Base-by-base conservation (phyloP, 805 yeast genomes). In the Metschnikowia cerradonensis region DNA sequence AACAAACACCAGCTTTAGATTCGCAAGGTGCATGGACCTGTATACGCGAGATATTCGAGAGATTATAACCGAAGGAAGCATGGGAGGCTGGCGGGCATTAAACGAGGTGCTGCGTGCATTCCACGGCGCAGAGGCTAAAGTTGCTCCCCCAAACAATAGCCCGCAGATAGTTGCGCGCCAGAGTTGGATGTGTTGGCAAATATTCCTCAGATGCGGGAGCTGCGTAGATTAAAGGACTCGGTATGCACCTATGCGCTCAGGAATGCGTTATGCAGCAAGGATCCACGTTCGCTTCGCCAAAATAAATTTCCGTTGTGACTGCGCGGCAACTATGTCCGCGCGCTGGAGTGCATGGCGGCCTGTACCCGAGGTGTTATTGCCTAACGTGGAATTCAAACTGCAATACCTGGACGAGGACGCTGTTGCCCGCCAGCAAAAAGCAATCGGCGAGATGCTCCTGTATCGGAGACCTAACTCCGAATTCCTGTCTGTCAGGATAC, bases 1-100 rank as follows among this genome's bases (percentile, higher is more conserved):
- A 11, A 33, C 38, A 20, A 42, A 17, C 30, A 19, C 19, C 31
- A 4, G 19, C 22, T 6, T 13, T 22, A 4, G 32, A 22, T 32
- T 34, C 31, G n/a, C 31, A 20, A 17, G n/a, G 22, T 22, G 38
- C 45, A 22, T 32, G 8, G 31, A n/a, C 45, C 45, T 42, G 45
- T 42, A 42, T 22, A 22, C 45, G 38, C 22, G 45, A 42, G 45
- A 42, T 42, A 20, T 32, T 33, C 37, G 38, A 33, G n/a, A 33
- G 38, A 42, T 38, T 42, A 42, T 42, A 33, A 42, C 45, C 38
- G 38, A 42, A 10, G n/a, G 20, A 42, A 20, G 45, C 31, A 40
- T 20, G n/a, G 22, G n/a, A 8, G 20, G 4, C n/a, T 14, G 32
- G 22, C 38, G 38, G n/a, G 20, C 8, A 15, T 20, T 42, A 19